Evolutionary conservation across 805 yeast genomes (phyloP).

Genomic region (Zygotorulaspora chibaensis): DNA sequence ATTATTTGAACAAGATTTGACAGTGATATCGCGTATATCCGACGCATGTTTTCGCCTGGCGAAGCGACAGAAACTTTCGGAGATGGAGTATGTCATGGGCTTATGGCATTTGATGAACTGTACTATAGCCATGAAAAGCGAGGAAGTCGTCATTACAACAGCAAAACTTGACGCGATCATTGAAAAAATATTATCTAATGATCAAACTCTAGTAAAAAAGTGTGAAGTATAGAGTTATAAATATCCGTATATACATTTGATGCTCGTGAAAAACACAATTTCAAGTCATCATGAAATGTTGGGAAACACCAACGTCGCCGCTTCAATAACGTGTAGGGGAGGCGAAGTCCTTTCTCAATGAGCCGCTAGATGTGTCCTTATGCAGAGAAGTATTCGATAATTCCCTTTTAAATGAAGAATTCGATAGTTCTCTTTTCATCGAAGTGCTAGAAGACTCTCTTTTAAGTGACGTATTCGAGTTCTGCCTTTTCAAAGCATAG

Average conservation of each 20-base stretch:
- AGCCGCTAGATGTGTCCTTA: constrained; percentile 5
- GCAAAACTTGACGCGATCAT: constrained; percentile 25
- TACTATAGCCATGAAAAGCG: constrained; percentile 30
- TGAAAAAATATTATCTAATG: constrained; percentile 5
- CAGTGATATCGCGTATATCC: constrained; percentile 25
- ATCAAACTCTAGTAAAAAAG: background rate
- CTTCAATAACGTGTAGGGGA: background rate
- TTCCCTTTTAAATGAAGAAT: constrained; percentile 1
- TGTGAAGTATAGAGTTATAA: background rate
- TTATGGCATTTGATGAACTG: constrained; percentile 34
- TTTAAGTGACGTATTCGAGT: constrained; percentile 14
- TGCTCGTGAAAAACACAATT: background rate
- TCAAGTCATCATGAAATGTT: background rate
- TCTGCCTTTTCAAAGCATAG: constrained; percentile 29
- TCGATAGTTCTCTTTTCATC: constrained; percentile 1
- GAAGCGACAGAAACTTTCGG: constrained; percentile 19
- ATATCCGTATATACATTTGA: background rate
- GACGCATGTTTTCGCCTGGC: constrained; percentile 28
- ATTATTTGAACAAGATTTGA: constrained; percentile 29
- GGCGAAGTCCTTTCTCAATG: background rate
- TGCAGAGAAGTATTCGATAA: constrained; percentile 2
- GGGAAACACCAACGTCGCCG: background rate
- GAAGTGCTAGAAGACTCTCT: constrained; percentile 6
- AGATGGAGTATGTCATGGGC: constrained; percentile 27
- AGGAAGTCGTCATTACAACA: constrained; percentile 28